Conservation (phyloP, 495 filamentous ascomycete species). For the Aspergillus steynii region DNA sequence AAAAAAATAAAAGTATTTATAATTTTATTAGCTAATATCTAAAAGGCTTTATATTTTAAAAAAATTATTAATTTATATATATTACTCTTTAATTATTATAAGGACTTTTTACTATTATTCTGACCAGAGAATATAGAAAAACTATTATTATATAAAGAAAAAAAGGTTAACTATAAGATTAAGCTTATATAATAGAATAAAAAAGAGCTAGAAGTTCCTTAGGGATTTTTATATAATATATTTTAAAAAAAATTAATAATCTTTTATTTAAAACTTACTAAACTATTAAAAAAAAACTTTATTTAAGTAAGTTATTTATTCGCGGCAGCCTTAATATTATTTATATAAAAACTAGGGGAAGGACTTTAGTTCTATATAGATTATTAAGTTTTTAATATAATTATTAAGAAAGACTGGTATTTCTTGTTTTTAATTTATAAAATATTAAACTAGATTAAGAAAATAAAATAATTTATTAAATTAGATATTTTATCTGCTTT, state of each 20-base stretch:
- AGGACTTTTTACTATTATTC: too few relatives aligned
- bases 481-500: neutral
- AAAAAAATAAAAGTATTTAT: too few relatives aligned
- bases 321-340: neutral
- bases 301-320: too few relatives aligned
- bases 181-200: neutral
- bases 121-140: too few relatives aligned
- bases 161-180: too few relatives aligned
- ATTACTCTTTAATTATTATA: too few relatives aligned
- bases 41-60: too few relatives aligned
- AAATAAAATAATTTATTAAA: neutral
- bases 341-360: neutral
- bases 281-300: too few relatives aligned
- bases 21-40: too few relatives aligned
- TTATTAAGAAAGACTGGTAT: neutral
- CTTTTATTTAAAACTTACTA: too few relatives aligned
- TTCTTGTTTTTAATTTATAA: neutral
- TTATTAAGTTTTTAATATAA: neutral
- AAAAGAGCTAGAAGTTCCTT: neutral
- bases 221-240: neutral
- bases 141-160: too few relatives aligned
- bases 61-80: too few relatives aligned
- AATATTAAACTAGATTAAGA: neutral
- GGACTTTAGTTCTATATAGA: neutral
- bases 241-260: neutral